Percentiles rank a stretch among this genome's conserved stretches.
phyloP scores from a whole-genome alignment of 345 rosid genomes.

The Hirschfeldia incana region DNA sequence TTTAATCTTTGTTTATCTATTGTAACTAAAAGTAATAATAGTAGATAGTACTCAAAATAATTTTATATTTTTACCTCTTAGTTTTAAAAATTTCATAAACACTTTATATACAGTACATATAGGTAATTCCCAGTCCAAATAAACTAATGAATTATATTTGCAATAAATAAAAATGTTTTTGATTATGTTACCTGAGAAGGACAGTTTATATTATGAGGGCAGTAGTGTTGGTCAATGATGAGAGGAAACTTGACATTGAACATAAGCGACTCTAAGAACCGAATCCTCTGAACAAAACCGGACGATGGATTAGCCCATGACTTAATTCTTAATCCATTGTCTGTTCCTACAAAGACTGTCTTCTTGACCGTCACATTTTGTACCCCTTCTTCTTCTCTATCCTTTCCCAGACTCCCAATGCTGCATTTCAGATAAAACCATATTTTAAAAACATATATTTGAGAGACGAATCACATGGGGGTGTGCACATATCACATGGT shows the following conservation, averaged over 20 bases:
- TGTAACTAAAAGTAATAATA: neutral
- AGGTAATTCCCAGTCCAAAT: neutral
- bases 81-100: neutral
- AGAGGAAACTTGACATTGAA: neutral
- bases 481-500: neutral
- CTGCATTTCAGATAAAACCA: neutral
- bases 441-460: neutral
- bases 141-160: neutral
- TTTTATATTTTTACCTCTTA: neutral
- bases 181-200: neutral
- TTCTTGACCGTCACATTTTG: slow-evolving; percentile 4
- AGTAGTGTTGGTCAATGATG: slow-evolving; percentile 3
- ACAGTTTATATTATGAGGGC: neutral
- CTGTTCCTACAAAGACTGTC: neutral
- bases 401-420: slow-evolving; percentile 1
- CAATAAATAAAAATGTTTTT: neutral
- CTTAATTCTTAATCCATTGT: slow-evolving; percentile 3
- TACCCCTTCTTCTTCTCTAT: neutral
- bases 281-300: neutral
- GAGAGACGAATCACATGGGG: neutral
- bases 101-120: neutral
- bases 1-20: neutral
- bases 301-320: slow-evolving; percentile 2
- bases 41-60: neutral
- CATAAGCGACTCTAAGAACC: neutral